Evolutionary conservation across 225 moss, liverwort and hornwort species (phyloP), one percentile per base, ranked within the genome.

Genomic region (Takakia lepidozioides): DNA sequence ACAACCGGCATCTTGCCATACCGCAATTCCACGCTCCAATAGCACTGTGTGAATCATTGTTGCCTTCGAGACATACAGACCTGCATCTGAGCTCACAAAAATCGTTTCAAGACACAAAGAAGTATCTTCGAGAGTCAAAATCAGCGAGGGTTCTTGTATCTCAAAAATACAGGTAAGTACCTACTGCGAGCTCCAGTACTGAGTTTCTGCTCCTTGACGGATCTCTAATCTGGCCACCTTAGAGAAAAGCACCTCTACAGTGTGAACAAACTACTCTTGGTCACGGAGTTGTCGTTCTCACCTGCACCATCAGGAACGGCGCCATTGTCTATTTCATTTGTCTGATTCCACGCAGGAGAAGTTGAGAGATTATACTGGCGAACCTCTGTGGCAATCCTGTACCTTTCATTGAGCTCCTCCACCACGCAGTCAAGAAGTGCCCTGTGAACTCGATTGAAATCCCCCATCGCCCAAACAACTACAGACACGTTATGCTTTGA

Each of bases 1-100:
- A 61, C 70, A 72, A 10, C 85, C 85, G 0, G 85, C 88, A 40
- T 88, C 85, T 5, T 70, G 63, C 88, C 83, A 87, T 44, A 71
- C 60, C 18, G 83, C 76, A 36, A 77, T 63, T 5, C 87, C 83
- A 35, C 76, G 32, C 38, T 87, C 83, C 17, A 54, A 23, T 0
- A 87, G 51, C 10, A 80, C 59, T n/a, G 68, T 67, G 54, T 87
- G 80, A 8, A 81, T 55, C 83, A 83, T 83, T 24, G 77, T 38
- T 0, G 80, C 87, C 69, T 87, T 83, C 83, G 83, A 88, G 2
- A 81, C 87, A 29, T 84, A 87, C 63, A 84, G 81, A 34, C 88
- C 88, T 54, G 78, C 59, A 52, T 39, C 11, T 32, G 11, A 32
- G 32, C 11, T 32, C 8, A 6, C 8, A 32, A 32, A 32, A 11